Evolutionary conservation across 345 rosid genomes (phyloP).

Genomic region (Citrus cavaleriei): DNA sequence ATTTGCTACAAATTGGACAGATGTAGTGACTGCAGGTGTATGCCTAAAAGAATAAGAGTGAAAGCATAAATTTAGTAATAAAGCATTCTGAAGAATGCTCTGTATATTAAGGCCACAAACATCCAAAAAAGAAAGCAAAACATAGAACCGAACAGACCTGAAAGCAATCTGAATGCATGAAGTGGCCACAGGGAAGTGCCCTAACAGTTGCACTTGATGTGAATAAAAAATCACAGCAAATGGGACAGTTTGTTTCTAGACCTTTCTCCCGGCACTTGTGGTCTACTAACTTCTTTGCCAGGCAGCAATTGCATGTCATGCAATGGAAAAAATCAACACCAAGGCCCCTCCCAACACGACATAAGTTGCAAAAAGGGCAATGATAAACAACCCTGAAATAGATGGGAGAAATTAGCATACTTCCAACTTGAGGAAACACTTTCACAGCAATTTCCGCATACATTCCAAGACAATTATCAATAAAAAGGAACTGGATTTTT

Average conservation of each 20-base stretch:
- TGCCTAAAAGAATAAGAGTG: slow-evolving; percentile 34
- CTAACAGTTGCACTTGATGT: slow-evolving; percentile 52
- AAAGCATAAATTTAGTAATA: slow-evolving; percentile 6
- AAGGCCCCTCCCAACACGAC: slow-evolving; percentile 61
- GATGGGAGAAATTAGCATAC: background rate
- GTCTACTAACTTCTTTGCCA: slow-evolving; percentile 50
- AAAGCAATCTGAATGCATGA: slow-evolving; percentile 63
- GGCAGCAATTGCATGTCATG: slow-evolving; percentile 64
- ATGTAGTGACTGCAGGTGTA: slow-evolving; percentile 60
- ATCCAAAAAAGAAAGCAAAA: background rate
- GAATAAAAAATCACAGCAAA: slow-evolving; percentile 55
- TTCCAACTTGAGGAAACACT: background rate
- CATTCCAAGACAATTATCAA: background rate
- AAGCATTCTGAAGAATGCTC: background rate
- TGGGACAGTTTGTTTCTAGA: slow-evolving; percentile 60
- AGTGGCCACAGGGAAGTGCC: slow-evolving; percentile 67
- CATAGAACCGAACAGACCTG: slow-evolving; percentile 35
- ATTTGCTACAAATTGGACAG: slow-evolving; percentile 66
- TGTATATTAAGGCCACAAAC: background rate
- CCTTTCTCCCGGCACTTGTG: slow-evolving; percentile 63
- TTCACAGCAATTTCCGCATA: background rate
- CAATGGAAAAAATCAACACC: slow-evolving; percentile 65
- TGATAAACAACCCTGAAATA: slow-evolving; percentile 51
- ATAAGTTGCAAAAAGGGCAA: slow-evolving; percentile 61
- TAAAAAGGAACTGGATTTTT: background rate